Conservation (phyloP, 2,329 filamentous ascomycete species). For the Diatrype stigma region DNA sequence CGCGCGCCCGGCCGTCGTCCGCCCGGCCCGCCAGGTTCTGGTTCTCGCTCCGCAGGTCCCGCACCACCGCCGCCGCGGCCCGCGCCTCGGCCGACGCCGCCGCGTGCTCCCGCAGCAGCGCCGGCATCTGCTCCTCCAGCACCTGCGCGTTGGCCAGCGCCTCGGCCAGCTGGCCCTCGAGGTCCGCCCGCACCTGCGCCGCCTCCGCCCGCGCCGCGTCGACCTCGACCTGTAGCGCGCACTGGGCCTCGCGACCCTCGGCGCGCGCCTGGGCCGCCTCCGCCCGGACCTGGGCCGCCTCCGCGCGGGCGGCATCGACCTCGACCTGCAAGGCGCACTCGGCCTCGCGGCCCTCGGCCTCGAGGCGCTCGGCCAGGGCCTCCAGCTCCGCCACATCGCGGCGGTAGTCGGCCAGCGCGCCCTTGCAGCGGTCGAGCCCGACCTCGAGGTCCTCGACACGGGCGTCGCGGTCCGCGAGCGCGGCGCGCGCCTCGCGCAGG, state of each 20-base stretch:
- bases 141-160: too few species aligned
- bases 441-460: constrained; percentile 45
- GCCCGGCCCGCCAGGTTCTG: constrained; percentile 30
- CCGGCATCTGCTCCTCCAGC: too few species aligned
- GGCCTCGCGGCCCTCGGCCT: constrained; percentile 44
- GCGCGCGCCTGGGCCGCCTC: constrained; percentile 44
- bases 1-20: constrained; percentile 35
- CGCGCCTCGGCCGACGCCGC: constrained; percentile 1
- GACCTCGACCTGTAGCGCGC: constrained; percentile 26
- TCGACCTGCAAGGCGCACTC: constrained; percentile 41
- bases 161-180: too few species aligned
- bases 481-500: constrained; percentile 28
- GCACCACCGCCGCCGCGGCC: constrained; percentile 22
- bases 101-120: too few species aligned
- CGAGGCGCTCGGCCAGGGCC: constrained; percentile 43
- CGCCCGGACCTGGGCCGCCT: constrained; percentile 51
- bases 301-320: constrained; percentile 39
- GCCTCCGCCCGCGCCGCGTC: too few species aligned
- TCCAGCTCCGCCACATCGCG: constrained; percentile 53
- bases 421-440: constrained; percentile 46
- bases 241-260: constrained; percentile 45
- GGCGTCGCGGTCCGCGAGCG: constrained; percentile 34
- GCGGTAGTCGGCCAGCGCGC: constrained; percentile 48
- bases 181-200: too few species aligned
- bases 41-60: constrained; percentile 44